Conservation (phyloP, 176 grass and related monocot species). For the Chloris gayana region DNA sequence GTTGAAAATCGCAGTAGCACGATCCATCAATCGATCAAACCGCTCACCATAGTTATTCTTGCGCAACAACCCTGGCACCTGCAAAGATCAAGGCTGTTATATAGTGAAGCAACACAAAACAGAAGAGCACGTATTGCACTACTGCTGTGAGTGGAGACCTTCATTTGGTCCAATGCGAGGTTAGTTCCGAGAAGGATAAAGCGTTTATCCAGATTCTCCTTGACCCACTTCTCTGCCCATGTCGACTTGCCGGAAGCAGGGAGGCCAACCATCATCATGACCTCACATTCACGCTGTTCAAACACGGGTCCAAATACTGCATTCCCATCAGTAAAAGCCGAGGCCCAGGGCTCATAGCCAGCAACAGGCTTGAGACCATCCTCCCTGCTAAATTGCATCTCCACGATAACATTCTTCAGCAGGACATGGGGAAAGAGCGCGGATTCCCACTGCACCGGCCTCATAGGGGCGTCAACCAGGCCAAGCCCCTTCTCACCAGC, state of each 20-base stretch:
- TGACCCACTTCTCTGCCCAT: conserved; percentile 69
- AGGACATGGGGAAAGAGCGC: conserved; percentile 63
- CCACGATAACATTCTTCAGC: conserved; percentile 65
- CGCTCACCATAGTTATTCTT: conserved; percentile 68
- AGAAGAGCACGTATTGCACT: background rate
- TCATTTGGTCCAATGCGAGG: conserved; percentile 77
- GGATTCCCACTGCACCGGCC: conserved; percentile 48
- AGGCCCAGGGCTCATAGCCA: conserved; percentile 61
- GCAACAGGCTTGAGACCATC: conserved; percentile 55
- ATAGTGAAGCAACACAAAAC: conserved; percentile 1
- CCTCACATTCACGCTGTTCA: conserved; percentile 41
- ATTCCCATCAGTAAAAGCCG: conserved; percentile 38
- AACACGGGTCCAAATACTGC: conserved; percentile 45
- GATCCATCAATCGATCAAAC: conserved; percentile 67
- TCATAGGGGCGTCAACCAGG: conserved; percentile 41
- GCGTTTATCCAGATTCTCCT: conserved; percentile 60
- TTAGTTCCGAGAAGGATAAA: conserved; percentile 68
- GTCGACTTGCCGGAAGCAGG: conserved; percentile 70
- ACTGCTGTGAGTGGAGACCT: conserved; percentile 29
- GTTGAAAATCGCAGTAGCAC: conserved; percentile 65
- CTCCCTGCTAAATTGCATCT: conserved; percentile 64
- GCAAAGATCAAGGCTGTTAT: conserved; percentile 6
- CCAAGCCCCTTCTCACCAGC: conserved; percentile 46
- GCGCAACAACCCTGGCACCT: conserved; percentile 64
- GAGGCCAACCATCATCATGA: conserved; percentile 76